Evolutionary conservation across 768 basidiomycete species (phyloP), one percentile per base, ranked within the genome.

Genomic region (Dioszegia aurantiaca): DNA sequence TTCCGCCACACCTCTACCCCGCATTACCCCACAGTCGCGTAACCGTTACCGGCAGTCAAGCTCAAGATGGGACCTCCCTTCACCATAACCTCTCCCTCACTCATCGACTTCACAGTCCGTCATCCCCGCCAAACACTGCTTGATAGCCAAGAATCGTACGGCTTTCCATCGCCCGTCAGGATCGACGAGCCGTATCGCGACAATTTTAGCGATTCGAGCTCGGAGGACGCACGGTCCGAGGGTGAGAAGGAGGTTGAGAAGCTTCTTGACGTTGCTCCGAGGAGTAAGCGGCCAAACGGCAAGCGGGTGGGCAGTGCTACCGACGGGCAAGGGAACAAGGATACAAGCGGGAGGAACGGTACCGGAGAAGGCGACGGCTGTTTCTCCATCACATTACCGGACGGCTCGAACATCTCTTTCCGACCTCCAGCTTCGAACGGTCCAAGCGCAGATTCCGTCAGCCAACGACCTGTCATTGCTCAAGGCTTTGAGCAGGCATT

Each of bases 321-420:
- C 4, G 27, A 39, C 23, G 24, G 36, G 36, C 24, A 23, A 21
- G 11, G 8, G 5, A 28, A 8, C 36, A 37, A 53, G 24, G 37
- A 36, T 12, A 33, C 12, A 16, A 48, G 33, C 14, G 31, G 12
- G 5, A 21, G 11, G 17, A 11, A 36, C 9, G n/a, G 17, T 6
- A 10, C 24, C 37, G 39, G 45, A 23, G 41, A 17, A 9, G 42
- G 27, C 11, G 54, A 52, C 31, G 51, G 39, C 17, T 19, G 28
- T 19, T 33, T 45, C 19, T 43, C 43, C 8, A 45, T 55, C 41
- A 44, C 41, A 3, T 24, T 55, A 28, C 42, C 42, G 28, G 54
- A 55, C 54, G 54, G 54, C 12, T 43, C 54, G 11, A 31, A n/a
- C 9, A 45, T 55, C 19, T 30, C 43, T 5, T 55, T 55, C 27